Conservation (phyloP, 148 eudicot genomes). For the Nyssa sinensis region DNA sequence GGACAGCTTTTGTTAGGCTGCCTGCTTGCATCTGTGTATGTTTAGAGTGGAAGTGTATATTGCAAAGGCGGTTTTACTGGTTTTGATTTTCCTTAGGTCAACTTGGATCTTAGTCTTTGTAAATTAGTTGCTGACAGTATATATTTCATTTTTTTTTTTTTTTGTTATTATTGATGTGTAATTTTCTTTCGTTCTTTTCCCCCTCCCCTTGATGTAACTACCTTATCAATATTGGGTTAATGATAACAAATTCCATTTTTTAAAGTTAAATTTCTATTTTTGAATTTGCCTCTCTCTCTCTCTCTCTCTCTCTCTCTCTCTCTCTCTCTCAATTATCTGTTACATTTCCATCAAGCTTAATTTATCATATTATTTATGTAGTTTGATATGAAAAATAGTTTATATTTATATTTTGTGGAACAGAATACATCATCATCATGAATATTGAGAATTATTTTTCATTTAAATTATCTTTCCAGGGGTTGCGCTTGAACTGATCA, state of each 20-base stretch:
- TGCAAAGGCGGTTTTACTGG: conserved; percentile 12
- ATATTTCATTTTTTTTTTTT: conserved; percentile 20
- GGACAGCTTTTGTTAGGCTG: conserved; percentile 16
- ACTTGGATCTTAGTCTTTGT: conserved; percentile 25
- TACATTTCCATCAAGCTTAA: too few relatives aligned
- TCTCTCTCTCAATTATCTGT: too few relatives aligned
- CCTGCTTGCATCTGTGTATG: conserved; percentile 18
- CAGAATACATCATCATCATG: too few relatives aligned
- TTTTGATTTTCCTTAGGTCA: conserved; percentile 20
- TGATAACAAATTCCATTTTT: conserved; percentile 11
- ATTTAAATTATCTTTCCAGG: too few relatives aligned
- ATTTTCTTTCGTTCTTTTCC: background rate
- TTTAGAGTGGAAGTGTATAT: conserved; percentile 7
- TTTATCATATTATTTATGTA: too few relatives aligned
- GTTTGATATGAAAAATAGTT: too few relatives aligned
- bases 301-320: background rate
- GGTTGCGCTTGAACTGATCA: too few relatives aligned
- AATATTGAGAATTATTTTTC: too few relatives aligned
- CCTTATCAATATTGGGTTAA: conserved; percentile 6
- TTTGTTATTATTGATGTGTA: conserved; percentile 24
- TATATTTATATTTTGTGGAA: too few relatives aligned
- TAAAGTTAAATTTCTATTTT: background rate
- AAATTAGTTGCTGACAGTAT: conserved; percentile 40
- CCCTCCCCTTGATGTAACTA: conserved; percentile 23
- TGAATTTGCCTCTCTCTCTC: background rate